phyloP scores from a whole-genome alignment of 257 asterid species.

The Schizonepeta tenuifolia region DNA sequence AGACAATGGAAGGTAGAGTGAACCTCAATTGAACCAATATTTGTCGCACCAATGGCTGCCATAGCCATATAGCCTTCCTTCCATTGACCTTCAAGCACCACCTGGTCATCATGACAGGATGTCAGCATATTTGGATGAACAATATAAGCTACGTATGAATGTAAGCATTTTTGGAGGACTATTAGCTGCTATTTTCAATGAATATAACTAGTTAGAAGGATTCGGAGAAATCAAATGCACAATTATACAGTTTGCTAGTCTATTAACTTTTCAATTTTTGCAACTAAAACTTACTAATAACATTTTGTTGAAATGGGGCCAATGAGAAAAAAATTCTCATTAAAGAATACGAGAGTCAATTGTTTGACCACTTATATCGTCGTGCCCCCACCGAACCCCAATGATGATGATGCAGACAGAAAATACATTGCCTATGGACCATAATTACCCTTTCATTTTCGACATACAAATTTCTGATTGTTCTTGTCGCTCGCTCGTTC shows the following conservation, averaged over 20 bases:
- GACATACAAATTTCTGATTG: conserved; percentile 77
- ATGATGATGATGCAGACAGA: conserved; percentile 23
- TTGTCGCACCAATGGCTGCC: conserved; percentile 98
- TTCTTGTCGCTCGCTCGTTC: conserved; percentile 95
- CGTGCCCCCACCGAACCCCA: not conserved
- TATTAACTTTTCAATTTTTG: conserved; percentile 7
- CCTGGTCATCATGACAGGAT: conserved; percentile 47
- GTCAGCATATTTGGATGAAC: conserved; percentile 34
- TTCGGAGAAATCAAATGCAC: not conserved
- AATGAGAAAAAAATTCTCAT: not conserved
- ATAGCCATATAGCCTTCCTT: conserved; percentile 91
- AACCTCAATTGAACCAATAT: conserved; percentile 95
- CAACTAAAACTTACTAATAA: not conserved
- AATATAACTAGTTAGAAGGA: not conserved
- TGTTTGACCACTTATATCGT: conserved; percentile 4
- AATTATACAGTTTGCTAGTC: not conserved
- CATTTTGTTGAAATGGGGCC: not conserved
- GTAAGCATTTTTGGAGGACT: conserved; percentile 1
- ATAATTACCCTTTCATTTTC: conserved; percentile 93
- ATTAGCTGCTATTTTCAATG: conserved; percentile 12
- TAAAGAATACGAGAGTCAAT: not conserved
- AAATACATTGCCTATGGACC: conserved; percentile 21
- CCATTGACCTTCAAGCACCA: conserved; percentile 97
- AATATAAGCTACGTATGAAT: conserved; percentile 7
- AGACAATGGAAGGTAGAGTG: conserved; percentile 20